A percentile compares a stretch with the other conserved stretches of the same genome.
Evolutionary conservation across 2,329 filamentous ascomycete species (phyloP).

Genomic region (Diaporthe helianthi): DNA sequence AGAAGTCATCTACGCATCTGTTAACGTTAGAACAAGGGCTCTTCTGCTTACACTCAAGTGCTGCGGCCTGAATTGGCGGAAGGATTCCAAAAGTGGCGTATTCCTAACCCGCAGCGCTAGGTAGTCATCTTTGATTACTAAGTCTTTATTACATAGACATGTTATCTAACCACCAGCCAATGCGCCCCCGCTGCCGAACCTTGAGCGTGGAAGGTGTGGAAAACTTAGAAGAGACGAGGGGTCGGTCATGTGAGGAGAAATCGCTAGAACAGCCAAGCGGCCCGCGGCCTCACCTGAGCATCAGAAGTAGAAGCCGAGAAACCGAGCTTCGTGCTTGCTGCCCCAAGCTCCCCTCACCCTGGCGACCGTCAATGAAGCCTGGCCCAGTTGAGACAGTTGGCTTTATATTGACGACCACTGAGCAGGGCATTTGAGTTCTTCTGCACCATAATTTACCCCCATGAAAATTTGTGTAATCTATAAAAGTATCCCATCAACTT

Average conservation of each 20-base stretch:
- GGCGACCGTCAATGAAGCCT: background rate
- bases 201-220: background rate
- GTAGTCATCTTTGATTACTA: background rate
- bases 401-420: background rate
- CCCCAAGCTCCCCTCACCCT: background rate
- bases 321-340: constrained; percentile 9
- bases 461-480: background rate
- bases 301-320: constrained; percentile 22
- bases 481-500: background rate
- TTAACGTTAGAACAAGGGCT: background rate
- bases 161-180: background rate
- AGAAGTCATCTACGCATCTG: background rate
- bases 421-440: background rate
- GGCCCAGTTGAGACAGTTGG: background rate
- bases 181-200: background rate
- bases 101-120: background rate
- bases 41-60: background rate
- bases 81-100: constrained; percentile 1
- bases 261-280: background rate
- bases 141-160: background rate
- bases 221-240: background rate
- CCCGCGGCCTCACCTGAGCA: constrained; percentile 17
- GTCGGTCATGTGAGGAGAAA: constrained; percentile 21
- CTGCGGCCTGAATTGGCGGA: background rate
- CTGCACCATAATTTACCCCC: background rate